Base-by-base conservation (phyloP, 768 basidiomycete species). In the Podaxis rugospora region DNA sequence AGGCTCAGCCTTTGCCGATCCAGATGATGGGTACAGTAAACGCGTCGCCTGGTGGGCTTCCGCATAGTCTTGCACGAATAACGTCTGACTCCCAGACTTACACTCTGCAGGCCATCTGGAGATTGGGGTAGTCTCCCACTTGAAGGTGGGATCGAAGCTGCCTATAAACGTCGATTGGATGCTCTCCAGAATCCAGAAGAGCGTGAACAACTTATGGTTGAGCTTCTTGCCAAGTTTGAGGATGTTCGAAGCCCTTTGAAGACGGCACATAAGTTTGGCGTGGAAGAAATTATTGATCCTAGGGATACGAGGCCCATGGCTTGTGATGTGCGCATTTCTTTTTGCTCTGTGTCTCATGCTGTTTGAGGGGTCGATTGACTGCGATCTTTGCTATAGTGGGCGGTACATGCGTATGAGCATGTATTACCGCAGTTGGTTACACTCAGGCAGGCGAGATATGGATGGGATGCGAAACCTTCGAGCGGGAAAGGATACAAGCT, bases 261-360 rank as follows among this genome's bases (percentile, higher is more conserved):
- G 65, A 76, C 76, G 1, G 75, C 76, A 1, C 71, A 77, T 61
- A 69, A 69, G 59, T 77, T 78, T 65, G 75, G 74, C 1, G 65
- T 78, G 4, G 75, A 78, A 59, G 76, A 78, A 64, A 76, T 78
- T 27, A 76, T 77, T 51, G 77, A 78, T 63, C 76, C 76, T 3
- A 66, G 74, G 54, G 73, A 75, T 68, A 78, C 76, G 1, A 69
- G 76, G 36, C 68, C 69, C 2, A 47, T 75, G 55, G 73, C 64
- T 27, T 78, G 75, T 59, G 74, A 75, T 67, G 76, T 78, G 54
- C n/a, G 71, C 63, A 2, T 36, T 4, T 39, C 21, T 57, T 56
- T 51, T 27, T 9, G 32, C 51, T 28, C 59, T 4, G 14, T 3
- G n/a, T n/a, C 5, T 54, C 6, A 21, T 18, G 49, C 4, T 25